phyloP scores from a whole-genome alignment of 257 asterid species.

The Parsonsia alboflavescens region DNA sequence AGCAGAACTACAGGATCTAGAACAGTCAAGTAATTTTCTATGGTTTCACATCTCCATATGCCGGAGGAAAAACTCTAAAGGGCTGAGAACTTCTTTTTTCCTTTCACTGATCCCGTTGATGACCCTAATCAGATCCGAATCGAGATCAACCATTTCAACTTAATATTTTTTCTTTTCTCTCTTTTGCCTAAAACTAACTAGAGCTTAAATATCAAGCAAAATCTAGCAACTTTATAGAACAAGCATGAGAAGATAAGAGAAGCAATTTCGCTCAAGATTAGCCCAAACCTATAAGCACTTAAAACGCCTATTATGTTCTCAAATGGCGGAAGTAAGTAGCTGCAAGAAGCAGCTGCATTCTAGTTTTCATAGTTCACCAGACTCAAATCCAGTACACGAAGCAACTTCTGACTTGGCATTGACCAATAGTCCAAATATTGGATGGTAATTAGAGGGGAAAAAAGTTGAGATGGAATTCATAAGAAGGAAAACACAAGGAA shows the following conservation, averaged over 20 bases:
- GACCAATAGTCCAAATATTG: constrained; percentile 9
- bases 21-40: neutral
- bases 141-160: neutral
- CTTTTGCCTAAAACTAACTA: neutral
- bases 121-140: neutral
- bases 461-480: neutral
- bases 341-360: neutral
- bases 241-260: neutral
- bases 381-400: neutral
- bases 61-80: neutral
- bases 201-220: neutral
- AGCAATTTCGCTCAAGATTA: neutral
- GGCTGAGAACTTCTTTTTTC: neutral
- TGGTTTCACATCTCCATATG: neutral
- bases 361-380: neutral
- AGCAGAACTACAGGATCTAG: neutral
- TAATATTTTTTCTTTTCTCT: too few species aligned
- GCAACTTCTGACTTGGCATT: constrained; percentile 21
- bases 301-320: neutral
- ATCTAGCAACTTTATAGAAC: neutral
- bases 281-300: neutral
- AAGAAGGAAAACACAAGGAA: neutral
- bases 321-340: neutral
- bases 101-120: neutral
- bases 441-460: neutral